Conservation (phyloP, 768 basidiomycete species). For the Macrolepiota albuminosa region DNA sequence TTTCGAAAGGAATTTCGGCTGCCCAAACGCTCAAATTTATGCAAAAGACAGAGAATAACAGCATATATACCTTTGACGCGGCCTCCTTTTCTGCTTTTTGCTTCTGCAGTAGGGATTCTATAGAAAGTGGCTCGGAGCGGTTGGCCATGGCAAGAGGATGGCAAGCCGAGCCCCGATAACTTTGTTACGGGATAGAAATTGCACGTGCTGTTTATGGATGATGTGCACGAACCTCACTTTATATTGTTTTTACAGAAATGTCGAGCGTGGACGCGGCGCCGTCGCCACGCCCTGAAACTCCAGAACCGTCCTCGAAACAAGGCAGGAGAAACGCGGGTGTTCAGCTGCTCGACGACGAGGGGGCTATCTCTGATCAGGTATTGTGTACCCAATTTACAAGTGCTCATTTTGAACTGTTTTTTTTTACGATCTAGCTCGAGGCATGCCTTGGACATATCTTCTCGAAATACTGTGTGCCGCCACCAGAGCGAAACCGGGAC, state of each 20-base stretch:
- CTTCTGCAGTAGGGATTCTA: constrained; percentile 80
- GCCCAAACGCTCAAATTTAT: constrained; percentile 8
- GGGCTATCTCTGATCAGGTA: constrained; percentile 62
- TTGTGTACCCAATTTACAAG: neutral
- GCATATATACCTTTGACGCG: constrained; percentile 76
- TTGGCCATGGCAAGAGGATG: constrained; percentile 19
- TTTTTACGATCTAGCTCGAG: constrained; percentile 45
- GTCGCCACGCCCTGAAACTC: constrained; percentile 54
- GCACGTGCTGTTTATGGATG: constrained; percentile 4
- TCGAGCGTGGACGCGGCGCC: constrained; percentile 25
- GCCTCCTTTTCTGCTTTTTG: constrained; percentile 89
- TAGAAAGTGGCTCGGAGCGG: constrained; percentile 74
- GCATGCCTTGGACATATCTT: constrained; percentile 72
- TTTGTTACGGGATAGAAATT: too few relatives aligned
- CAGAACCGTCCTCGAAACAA: constrained; percentile 57
- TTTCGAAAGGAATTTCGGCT: constrained; percentile 95
- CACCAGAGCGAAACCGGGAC: constrained; percentile 18
- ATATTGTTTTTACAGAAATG: neutral
- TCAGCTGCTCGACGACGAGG: constrained; percentile 67
- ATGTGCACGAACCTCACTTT: neutral
- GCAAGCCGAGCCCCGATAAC: neutral
- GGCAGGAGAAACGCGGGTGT: constrained; percentile 50
- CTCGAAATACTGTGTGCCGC: constrained; percentile 67
- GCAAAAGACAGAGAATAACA: neutral
- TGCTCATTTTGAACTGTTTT: too few relatives aligned